Evolutionary conservation across 2,329 filamentous ascomycete species (phyloP).

Genomic region (Penicillium polonicum): DNA sequence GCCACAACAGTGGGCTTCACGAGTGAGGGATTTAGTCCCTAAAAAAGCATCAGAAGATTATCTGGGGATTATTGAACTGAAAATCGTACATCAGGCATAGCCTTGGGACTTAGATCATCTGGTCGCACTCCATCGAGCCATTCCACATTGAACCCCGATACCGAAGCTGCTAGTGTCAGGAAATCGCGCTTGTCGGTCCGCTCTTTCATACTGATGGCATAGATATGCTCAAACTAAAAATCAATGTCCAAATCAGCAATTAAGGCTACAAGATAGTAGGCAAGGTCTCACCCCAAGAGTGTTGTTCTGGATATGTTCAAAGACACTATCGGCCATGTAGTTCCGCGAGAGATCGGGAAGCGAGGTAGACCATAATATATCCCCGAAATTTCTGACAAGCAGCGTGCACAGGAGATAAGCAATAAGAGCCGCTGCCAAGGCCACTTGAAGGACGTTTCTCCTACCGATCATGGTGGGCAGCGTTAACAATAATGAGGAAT

Average conservation of each 20-base stretch:
- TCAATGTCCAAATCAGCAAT: background rate
- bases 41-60: background rate
- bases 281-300: conserved; percentile 27
- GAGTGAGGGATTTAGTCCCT: conserved; percentile 16
- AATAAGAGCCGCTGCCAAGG: background rate
- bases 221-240: conserved; percentile 45
- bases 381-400: background rate
- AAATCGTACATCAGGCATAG: conserved; percentile 37
- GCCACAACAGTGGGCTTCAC: conserved; percentile 38
- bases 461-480: conserved; percentile 1
- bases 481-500: background rate
- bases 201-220: conserved; percentile 49
- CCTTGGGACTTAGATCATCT: conserved; percentile 44
- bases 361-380: background rate
- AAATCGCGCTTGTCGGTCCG: conserved; percentile 53
- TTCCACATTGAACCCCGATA: conserved; percentile 46
- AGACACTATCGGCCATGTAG: background rate
- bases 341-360: background rate
- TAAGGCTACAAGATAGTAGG: background rate
- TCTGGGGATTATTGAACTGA: background rate
- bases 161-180: conserved; percentile 43
- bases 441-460: background rate
- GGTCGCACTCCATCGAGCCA: conserved; percentile 48
- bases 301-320: conserved; percentile 27
- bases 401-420: background rate